Percentiles rank a stretch among this genome's conserved stretches.
phyloP scores from a whole-genome alignment of 225 moss, liverwort and hornwort species.

The Bryoerythrophyllum caledonicum region DNA sequence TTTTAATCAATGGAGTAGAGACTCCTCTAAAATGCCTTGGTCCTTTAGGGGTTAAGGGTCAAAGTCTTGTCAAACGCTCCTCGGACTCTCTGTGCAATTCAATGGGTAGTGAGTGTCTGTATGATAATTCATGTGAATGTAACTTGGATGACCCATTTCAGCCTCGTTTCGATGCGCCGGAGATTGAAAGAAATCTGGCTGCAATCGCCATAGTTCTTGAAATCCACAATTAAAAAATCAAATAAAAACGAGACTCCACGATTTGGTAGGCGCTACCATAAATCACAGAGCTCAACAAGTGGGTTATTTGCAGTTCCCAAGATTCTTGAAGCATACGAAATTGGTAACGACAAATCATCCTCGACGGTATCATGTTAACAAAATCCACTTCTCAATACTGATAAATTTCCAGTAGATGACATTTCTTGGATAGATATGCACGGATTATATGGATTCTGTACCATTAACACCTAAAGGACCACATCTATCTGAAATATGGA shows the following conservation, averaged over 20 bases:
- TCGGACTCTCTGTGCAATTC: neutral
- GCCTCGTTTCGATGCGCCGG: neutral
- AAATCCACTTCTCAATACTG: neutral
- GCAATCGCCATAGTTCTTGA: neutral
- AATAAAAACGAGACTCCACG: neutral
- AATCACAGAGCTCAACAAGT: neutral
- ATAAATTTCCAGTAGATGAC: too few relatives aligned
- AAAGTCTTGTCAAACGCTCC: neutral
- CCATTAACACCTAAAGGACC: too few relatives aligned
- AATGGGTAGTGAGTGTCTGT: neutral
- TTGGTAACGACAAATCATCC: neutral
- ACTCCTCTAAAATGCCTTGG: too few relatives aligned
- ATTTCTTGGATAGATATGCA: too few relatives aligned
- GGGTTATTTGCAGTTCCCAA: neutral
- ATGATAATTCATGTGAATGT: neutral
- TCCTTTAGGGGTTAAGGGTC: too few relatives aligned
- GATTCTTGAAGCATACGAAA: neutral
- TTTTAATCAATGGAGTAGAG: too few relatives aligned
- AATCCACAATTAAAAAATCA: neutral
- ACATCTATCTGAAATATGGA: too few relatives aligned
- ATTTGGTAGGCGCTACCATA: neutral
- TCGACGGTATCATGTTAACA: neutral
- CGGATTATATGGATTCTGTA: too few relatives aligned
- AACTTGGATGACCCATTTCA: neutral
- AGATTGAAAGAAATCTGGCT: neutral